Percentiles rank a stretch among this genome's conserved stretches.
Conservation (phyloP, 345 rosid species). For the Anastatica hierochuntica region DNA sequence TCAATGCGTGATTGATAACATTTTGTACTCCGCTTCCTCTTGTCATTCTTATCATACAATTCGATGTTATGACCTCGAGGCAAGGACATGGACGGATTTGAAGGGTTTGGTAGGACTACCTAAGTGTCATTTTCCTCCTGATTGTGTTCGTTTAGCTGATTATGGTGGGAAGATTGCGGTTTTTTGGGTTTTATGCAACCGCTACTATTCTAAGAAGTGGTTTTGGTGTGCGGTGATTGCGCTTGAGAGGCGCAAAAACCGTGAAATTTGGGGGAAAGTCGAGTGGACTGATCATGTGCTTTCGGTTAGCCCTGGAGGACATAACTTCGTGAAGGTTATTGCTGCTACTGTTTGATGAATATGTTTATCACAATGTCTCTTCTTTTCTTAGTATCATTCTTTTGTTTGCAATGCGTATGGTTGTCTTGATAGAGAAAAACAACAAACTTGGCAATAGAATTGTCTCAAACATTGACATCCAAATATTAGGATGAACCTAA, state of each 20-base stretch:
- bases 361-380: too few relatives aligned
- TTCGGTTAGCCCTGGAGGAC: not conserved
- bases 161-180: too few relatives aligned
- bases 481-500: constrained; percentile 9
- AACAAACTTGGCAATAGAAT: not conserved
- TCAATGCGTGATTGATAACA: too few relatives aligned
- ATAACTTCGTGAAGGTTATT: not conserved
- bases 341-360: not conserved
- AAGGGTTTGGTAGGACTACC: not conserved
- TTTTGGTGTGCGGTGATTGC: not conserved
- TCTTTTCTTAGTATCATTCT: too few relatives aligned
- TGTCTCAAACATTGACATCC: constrained; percentile 2
- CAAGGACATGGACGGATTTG: not conserved
- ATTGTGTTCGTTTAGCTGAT: not conserved
- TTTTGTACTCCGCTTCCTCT: too few relatives aligned
- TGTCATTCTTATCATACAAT: too few relatives aligned
- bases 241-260: not conserved
- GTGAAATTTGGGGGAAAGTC: not conserved
- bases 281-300: not conserved
- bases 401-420: too few relatives aligned
- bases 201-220: not conserved
- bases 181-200: too few relatives aligned
- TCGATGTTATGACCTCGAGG: not conserved
- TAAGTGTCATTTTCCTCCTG: too few relatives aligned
- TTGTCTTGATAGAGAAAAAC: too few relatives aligned